These are phyloP conservation scores for Yarrowia alimentaria DNA, from an alignment of 805 yeast genomes.

Conservation along the genomic window DNA sequence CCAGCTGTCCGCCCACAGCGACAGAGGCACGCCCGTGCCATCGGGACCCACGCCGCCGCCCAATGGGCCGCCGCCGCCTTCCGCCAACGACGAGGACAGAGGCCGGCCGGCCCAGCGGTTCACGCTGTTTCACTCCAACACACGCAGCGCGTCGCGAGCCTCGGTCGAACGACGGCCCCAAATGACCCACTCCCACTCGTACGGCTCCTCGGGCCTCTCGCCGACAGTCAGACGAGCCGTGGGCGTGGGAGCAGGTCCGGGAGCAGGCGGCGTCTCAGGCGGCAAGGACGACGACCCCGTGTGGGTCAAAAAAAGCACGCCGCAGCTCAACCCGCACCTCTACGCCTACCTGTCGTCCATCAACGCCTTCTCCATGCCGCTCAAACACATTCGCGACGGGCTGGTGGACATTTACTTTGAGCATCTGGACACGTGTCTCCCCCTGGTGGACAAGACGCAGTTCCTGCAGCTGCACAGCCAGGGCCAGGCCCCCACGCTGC, in stretches of 20 bases:
- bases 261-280: constrained; percentile 1
- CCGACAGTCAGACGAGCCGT: constrained; percentile 23
- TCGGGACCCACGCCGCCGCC: too few species aligned
- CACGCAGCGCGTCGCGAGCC: constrained; percentile 4
- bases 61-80: too few species aligned
- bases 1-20: too few species aligned
- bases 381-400: constrained; percentile 38
- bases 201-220: constrained; percentile 15
- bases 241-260: background rate
- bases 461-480: constrained; percentile 42
- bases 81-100: background rate
- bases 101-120: constrained; percentile 13
- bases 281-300: constrained; percentile 33
- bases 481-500: constrained; percentile 43
- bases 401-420: constrained; percentile 44
- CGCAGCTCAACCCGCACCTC: constrained; percentile 38
- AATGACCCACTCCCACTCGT: too few species aligned
- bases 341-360: constrained; percentile 41
- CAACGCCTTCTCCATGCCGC: constrained; percentile 44
- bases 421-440: constrained; percentile 45
- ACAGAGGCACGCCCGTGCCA: too few species aligned
- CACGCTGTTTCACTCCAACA: constrained; percentile 10
- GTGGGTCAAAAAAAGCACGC: constrained; percentile 40
- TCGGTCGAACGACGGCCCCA: constrained; percentile 8
- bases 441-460: constrained; percentile 44